These are phyloP conservation scores for Saprolegnia parasitica DNA, from an alignment of 352 stramenopile species.

Conservation along the genomic window DNA sequence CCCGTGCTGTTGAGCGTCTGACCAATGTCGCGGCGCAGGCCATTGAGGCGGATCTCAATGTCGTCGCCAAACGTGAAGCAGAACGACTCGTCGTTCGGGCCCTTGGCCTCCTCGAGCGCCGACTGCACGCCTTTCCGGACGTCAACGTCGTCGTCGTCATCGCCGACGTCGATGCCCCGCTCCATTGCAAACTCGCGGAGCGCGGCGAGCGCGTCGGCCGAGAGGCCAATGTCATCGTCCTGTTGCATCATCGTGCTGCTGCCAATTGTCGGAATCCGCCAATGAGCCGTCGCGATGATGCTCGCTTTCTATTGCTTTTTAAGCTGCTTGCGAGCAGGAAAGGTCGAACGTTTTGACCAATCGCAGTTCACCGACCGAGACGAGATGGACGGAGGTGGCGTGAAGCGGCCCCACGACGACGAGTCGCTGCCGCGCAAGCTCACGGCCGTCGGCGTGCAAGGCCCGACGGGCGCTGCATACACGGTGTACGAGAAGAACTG, in stretches of 20 bases:
- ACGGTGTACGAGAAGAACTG: slow-evolving; percentile 89
- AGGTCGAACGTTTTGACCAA: too few relatives aligned
- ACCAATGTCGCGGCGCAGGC: slow-evolving; percentile 51
- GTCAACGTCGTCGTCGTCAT: slow-evolving; percentile 37
- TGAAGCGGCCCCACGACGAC: slow-evolving; percentile 1
- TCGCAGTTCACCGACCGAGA: not conserved
- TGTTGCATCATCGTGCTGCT: slow-evolving; percentile 35
- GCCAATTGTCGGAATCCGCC: not conserved
- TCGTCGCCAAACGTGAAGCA: slow-evolving; percentile 45
- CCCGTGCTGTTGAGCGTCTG: slow-evolving; percentile 60
- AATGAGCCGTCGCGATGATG: not conserved
- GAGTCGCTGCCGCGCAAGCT: slow-evolving; percentile 48
- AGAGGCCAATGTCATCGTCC: slow-evolving; percentile 43
- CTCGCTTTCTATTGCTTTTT: not conserved
- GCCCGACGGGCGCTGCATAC: slow-evolving; percentile 79
- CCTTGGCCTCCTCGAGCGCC: slow-evolving; percentile 54
- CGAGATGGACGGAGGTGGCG: slow-evolving; percentile 18
- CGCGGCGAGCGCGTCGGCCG: slow-evolving; percentile 39
- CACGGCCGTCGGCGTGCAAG: slow-evolving; percentile 74
- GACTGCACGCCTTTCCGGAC: slow-evolving; percentile 52
- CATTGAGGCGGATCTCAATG: slow-evolving; percentile 50
- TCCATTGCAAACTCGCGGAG: slow-evolving; percentile 56
- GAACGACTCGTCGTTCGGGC: slow-evolving; percentile 45
- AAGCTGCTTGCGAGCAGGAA: not conserved
- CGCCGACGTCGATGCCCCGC: slow-evolving; percentile 39